Evolutionary conservation across 2,329 filamentous ascomycete species (phyloP).

Genomic region (Fusarium beomiforme): DNA sequence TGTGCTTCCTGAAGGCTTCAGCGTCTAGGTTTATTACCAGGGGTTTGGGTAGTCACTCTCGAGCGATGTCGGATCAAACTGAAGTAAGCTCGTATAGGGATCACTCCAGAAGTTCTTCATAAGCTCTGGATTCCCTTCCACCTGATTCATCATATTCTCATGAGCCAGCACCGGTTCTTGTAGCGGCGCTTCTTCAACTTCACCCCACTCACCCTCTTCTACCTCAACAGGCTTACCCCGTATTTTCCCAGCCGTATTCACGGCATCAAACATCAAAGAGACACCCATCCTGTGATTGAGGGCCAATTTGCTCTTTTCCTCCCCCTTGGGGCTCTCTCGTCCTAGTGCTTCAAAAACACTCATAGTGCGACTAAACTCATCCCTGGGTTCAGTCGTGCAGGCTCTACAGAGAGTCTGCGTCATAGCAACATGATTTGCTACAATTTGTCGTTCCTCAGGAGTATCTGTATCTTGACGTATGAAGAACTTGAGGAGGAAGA

Average conservation of each 20-base stretch:
- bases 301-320: background rate
- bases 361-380: conserved; percentile 20
- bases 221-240: conserved; percentile 21
- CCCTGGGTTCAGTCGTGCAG: conserved; percentile 4
- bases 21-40: background rate
- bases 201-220: background rate
- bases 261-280: conserved; percentile 19
- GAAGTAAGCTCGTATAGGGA: conserved; percentile 19
- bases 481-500: conserved; percentile 35
- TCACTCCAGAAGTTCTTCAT: conserved; percentile 27
- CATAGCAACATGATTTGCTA: conserved; percentile 24
- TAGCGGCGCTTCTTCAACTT: background rate
- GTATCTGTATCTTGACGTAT: background rate
- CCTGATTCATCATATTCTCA: background rate
- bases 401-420: conserved; percentile 10
- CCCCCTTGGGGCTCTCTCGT: background rate
- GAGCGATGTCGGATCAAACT: conserved; percentile 5
- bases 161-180: background rate
- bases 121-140: conserved; percentile 1
- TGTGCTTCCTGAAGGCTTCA: background rate
- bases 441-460: conserved; percentile 16
- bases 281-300: conserved; percentile 33
- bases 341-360: conserved; percentile 26
- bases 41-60: background rate
- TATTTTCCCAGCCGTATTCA: conserved; percentile 17